These are phyloP conservation scores for Panaeolus papilionaceus DNA, from an alignment of 768 basidiomycete species.

Conservation along the genomic window DNA sequence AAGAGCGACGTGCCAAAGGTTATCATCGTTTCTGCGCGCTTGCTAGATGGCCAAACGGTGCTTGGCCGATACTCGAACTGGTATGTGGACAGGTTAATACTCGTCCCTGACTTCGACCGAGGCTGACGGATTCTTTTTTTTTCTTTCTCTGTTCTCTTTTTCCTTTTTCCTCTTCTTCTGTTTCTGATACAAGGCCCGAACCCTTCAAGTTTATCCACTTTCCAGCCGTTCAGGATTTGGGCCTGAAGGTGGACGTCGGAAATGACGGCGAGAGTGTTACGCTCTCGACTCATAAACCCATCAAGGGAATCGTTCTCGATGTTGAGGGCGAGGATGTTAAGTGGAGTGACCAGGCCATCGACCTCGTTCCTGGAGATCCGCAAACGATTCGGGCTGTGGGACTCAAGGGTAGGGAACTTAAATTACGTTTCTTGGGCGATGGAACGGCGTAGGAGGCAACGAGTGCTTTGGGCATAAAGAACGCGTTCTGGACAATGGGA, in stretches of 20 bases:
- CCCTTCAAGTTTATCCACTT: conserved; percentile 93
- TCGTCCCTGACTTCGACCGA: background rate
- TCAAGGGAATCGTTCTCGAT: conserved; percentile 90
- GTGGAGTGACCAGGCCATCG: conserved; percentile 92
- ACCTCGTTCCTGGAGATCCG: conserved; percentile 86
- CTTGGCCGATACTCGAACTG: conserved; percentile 81
- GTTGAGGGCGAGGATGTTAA: conserved; percentile 72
- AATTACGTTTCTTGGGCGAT: conserved; percentile 76
- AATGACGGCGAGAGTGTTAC: conserved; percentile 64
- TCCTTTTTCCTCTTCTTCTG: background rate
- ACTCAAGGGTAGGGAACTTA: conserved; percentile 68
- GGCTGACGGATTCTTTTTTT: conserved; percentile 5
- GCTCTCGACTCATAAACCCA: conserved; percentile 66
- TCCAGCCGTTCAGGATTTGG: conserved; percentile 64
- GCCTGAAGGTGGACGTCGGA: conserved; percentile 57
- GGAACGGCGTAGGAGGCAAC: conserved; percentile 59
- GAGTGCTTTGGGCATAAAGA: background rate
- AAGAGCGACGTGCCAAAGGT: conserved; percentile 66
- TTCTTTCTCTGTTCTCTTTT: background rate
- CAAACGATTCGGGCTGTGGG: conserved; percentile 73
- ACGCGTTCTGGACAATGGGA: conserved; percentile 19
- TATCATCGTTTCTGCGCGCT: conserved; percentile 75
- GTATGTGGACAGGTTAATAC: conserved; percentile 41
- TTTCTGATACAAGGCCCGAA: conserved; percentile 71
- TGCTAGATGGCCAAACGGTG: conserved; percentile 63